A percentile compares a stretch with the other conserved stretches of the same genome.
These are phyloP conservation scores for Amanita pseudoporphyria DNA, from an alignment of 768 basidiomycete species.

Conservation along the genomic window DNA sequence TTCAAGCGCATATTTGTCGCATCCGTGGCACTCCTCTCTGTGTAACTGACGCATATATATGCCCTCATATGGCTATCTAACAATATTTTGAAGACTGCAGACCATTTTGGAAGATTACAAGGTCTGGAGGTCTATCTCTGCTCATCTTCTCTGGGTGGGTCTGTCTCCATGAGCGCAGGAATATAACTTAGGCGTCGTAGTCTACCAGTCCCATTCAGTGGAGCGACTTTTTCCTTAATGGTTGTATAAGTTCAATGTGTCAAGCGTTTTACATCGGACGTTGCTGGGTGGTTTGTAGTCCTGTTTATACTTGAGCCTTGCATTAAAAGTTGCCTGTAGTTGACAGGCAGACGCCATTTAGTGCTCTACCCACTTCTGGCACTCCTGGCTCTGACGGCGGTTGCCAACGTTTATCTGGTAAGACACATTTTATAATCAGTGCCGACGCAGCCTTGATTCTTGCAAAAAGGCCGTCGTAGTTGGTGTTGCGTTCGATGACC, in stretches of 20 bases:
- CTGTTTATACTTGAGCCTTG: neutral
- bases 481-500: conserved; percentile 18
- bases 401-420: conserved; percentile 33
- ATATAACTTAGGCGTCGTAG: conserved; percentile 14
- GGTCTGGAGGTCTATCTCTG: conserved; percentile 27
- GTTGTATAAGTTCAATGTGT: conserved; percentile 34
- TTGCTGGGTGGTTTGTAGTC: conserved; percentile 38
- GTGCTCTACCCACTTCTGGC: conserved; percentile 24
- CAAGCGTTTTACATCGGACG: conserved; percentile 38
- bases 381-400: conserved; percentile 23
- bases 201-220: conserved; percentile 31
- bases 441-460: neutral
- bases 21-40: conserved; percentile 27
- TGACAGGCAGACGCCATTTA: conserved; percentile 29
- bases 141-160: conserved; percentile 25
- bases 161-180: neutral
- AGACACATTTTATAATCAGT: neutral
- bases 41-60: conserved; percentile 21
- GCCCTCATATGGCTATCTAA: neutral
- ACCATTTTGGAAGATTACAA: conserved; percentile 32
- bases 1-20: conserved; percentile 32
- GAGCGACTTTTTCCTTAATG: conserved; percentile 39
- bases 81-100: conserved; percentile 21
- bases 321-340: conserved; percentile 17
- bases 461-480: conserved; percentile 20